Conservation (phyloP, 148 eudicot genomes). For the Tetragonia tetragonoides region DNA sequence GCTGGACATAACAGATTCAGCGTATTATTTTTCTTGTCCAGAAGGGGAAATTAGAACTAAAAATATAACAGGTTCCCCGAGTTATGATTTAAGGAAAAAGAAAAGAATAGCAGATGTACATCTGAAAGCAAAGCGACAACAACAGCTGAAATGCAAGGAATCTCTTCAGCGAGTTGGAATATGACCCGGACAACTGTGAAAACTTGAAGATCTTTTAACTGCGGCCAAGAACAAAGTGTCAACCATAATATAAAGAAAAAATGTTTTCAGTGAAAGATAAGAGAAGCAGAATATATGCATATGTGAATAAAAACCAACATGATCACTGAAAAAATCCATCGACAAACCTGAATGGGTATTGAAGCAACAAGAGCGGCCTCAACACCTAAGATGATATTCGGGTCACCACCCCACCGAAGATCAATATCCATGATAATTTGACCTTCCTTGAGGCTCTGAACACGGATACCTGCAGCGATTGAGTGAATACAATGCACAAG, state of each 20-base stretch:
- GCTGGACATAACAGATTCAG: constrained; percentile 48
- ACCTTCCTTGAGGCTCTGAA: constrained; percentile 87
- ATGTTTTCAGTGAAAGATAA: background rate
- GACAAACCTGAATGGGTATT: constrained; percentile 86
- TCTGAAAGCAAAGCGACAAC: constrained; percentile 95
- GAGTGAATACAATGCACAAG: constrained; percentile 14
- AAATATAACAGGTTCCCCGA: background rate
- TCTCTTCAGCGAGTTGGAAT: constrained; percentile 90
- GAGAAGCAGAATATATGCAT: background rate
- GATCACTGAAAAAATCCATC: background rate
- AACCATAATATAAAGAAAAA: constrained; percentile 4
- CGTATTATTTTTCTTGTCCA: constrained; percentile 8
- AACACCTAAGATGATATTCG: constrained; percentile 73
- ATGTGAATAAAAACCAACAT: background rate
- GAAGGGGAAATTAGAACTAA: background rate
- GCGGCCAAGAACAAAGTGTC: constrained; percentile 26
- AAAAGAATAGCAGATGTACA: constrained; percentile 37
- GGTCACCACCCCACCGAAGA: constrained; percentile 96
- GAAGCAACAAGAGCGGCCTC: constrained; percentile 90
- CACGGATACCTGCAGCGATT: constrained; percentile 77
- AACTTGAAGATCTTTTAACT: constrained; percentile 96
- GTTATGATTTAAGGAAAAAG: too few species aligned
- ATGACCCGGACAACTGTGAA: constrained; percentile 92
- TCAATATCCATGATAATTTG: constrained; percentile 96
- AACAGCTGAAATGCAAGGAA: constrained; percentile 97